These are phyloP conservation scores for Odonthalia washingtoniensis DNA, from an alignment of 31 red algal genomes.

Conservation along the genomic window DNA sequence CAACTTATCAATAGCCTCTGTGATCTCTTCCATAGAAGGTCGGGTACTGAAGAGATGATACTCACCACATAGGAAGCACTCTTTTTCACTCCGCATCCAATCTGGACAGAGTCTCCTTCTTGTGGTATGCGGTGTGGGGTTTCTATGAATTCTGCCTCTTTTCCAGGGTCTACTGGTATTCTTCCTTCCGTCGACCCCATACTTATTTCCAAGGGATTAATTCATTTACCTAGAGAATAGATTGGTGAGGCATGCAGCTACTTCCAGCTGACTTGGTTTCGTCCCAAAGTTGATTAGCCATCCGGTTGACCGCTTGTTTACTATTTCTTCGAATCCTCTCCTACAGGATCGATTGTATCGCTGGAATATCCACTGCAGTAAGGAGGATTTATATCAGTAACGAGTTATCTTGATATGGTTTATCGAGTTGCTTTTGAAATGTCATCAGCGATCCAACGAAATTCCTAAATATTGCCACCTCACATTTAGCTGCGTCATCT, in stretches of 20 bases:
- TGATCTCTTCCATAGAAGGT: neutral
- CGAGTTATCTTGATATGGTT: neutral
- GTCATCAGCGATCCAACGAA: neutral
- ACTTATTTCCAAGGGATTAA: neutral
- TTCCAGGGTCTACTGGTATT: neutral
- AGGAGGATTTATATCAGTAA: slow-evolving; percentile 5
- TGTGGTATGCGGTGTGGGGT: neutral
- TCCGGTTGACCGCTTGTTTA: neutral
- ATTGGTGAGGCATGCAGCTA: neutral
- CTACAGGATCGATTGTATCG: neutral
- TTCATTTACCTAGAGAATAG: neutral
- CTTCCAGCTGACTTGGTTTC: neutral
- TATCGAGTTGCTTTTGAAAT: slow-evolving; percentile 17
- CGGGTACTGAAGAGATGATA: neutral
- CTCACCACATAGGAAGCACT: too few relatives aligned
- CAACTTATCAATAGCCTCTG: neutral
- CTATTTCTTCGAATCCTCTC: neutral
- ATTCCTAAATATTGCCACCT: neutral
- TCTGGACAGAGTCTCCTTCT: neutral
- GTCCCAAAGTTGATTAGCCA: neutral
- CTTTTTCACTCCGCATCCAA: neutral
- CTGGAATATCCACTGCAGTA: neutral
- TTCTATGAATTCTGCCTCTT: neutral
- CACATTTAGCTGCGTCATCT: slow-evolving; percentile 10
- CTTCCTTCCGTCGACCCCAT: neutral